These are phyloP conservation scores for Groenewaldozyma sp. DNA, from an alignment of 1,139 yeast genomes.

Conservation along the genomic window DNA sequence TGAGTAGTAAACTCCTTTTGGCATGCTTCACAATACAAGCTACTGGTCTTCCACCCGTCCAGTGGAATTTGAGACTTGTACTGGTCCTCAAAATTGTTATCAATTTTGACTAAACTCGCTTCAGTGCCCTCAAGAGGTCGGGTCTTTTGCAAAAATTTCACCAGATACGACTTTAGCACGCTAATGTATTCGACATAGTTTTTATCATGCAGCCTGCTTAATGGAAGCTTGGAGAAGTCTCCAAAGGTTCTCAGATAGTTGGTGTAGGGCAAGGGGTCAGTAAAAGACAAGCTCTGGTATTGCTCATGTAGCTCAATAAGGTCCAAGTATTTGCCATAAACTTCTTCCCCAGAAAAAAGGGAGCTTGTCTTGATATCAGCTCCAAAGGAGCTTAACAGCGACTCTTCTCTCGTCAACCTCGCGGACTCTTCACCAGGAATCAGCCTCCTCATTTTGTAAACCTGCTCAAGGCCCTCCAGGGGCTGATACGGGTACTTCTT, in stretches of 20 bases:
- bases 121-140: slow-evolving; percentile 44
- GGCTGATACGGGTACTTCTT: slow-evolving; percentile 27
- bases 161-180: slow-evolving; percentile 39
- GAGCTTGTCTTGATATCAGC: slow-evolving; percentile 39
- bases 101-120: slow-evolving; percentile 29
- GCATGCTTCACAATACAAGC: slow-evolving; percentile 53
- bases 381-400: slow-evolving; percentile 32
- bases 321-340: slow-evolving; percentile 57
- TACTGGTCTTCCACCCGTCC: slow-evolving; percentile 14
- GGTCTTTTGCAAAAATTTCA: slow-evolving; percentile 36
- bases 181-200: slow-evolving; percentile 39
- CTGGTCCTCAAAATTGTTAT: slow-evolving; percentile 28
- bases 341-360: slow-evolving; percentile 51
- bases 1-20: slow-evolving; percentile 53
- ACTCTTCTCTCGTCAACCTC: slow-evolving; percentile 8
- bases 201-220: slow-evolving; percentile 20
- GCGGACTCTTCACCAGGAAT: slow-evolving; percentile 9
- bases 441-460: slow-evolving; percentile 29
- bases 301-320: slow-evolving; percentile 40
- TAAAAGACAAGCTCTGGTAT: slow-evolving; percentile 40
- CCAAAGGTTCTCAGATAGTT: slow-evolving; percentile 44
- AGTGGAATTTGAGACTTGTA: slow-evolving; percentile 24
- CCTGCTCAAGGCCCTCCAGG: slow-evolving; percentile 30
- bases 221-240: slow-evolving; percentile 26
- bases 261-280: slow-evolving; percentile 34